phyloP scores from a whole-genome alignment of 345 rosid species.

The Euphorbia peplus region DNA sequence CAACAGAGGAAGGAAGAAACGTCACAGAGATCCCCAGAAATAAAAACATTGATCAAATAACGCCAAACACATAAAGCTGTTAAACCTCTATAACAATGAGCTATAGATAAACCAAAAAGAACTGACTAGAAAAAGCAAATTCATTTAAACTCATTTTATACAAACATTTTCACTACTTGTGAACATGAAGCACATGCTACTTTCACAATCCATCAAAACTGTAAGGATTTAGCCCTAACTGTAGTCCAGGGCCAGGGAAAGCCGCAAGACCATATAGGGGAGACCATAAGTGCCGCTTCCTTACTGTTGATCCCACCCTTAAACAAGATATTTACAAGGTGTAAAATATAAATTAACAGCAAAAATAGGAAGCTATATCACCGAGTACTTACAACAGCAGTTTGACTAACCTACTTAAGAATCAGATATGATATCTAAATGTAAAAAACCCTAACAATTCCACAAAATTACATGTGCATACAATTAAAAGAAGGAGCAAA shows the following conservation, averaged over 20 bases:
- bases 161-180: not conserved
- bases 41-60: not conserved
- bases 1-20: not conserved
- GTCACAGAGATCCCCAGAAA: not conserved
- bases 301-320: no score
- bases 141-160: not conserved
- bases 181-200: not conserved
- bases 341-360: not conserved
- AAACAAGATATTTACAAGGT: not conserved
- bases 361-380: not conserved
- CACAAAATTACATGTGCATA: not conserved
- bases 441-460: not conserved
- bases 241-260: not conserved
- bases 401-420: not conserved
- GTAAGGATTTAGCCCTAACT: not conserved
- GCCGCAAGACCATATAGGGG: no score
- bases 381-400: not conserved
- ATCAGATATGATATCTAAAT: not conserved
- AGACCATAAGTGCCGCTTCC: no score
- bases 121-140: not conserved
- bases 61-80: not conserved
- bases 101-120: not conserved
- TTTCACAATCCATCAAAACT: not conserved
- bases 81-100: not conserved
- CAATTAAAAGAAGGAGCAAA: not conserved